These are phyloP conservation scores for Trapa incisa DNA, from an alignment of 345 rosid species.

Conservation along the genomic window DNA sequence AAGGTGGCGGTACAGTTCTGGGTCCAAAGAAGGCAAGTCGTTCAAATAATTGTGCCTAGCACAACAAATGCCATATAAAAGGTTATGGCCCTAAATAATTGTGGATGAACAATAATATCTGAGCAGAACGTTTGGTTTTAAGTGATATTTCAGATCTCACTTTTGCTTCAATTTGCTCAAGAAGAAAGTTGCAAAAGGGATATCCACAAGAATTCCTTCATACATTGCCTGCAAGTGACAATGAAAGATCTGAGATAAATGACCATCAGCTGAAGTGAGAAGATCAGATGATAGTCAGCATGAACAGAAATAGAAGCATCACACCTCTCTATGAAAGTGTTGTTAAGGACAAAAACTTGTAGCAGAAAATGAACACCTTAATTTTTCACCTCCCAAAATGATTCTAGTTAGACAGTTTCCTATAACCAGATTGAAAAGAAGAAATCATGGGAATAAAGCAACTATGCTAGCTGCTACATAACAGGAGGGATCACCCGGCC, in stretches of 20 bases:
- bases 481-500: neutral
- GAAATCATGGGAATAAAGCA: too few relatives aligned
- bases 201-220: constrained; percentile 97
- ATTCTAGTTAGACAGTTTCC: neutral
- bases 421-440: neutral
- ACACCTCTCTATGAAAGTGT: neutral
- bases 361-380: neutral
- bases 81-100: neutral
- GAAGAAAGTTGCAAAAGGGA: constrained; percentile 97
- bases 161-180: constrained; percentile 94
- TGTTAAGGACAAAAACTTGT: neutral
- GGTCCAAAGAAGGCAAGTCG: constrained; percentile 95
- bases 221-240: constrained; percentile 69
- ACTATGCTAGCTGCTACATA: neutral
- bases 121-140: neutral
- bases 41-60: constrained; percentile 80
- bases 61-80: neutral
- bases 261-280: neutral
- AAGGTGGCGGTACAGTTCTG: constrained; percentile 92
- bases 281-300: neutral
- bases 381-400: neutral
- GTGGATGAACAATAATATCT: neutral
- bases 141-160: constrained; percentile 27
- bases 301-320: neutral
- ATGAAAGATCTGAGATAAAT: neutral